These are phyloP conservation scores for Hypoxylon rubiginosum DNA, from an alignment of 2,329 filamentous ascomycete genomes.

Conservation along the genomic window DNA sequence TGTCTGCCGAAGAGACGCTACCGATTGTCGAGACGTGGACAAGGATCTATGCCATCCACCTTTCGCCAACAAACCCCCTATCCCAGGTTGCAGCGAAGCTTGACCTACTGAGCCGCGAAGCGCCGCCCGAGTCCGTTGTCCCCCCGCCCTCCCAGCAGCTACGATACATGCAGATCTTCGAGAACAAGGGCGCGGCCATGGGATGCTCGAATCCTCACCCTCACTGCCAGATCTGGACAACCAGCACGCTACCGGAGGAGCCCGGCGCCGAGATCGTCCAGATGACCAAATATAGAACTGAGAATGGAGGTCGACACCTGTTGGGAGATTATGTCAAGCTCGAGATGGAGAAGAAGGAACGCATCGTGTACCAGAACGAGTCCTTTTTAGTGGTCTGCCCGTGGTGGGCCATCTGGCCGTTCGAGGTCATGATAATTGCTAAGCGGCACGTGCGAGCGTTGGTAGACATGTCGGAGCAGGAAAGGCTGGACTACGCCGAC, in stretches of 20 bases:
- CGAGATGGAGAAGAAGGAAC: constrained; percentile 84
- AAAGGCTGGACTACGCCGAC: constrained; percentile 82
- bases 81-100: constrained; percentile 57
- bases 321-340: constrained; percentile 88
- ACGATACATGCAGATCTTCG: constrained; percentile 98
- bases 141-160: constrained; percentile 79
- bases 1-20: constrained; percentile 80
- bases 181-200: constrained; percentile 98
- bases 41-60: constrained; percentile 84
- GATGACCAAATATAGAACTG: constrained; percentile 80
- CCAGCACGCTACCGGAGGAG: constrained; percentile 91
- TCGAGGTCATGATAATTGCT: constrained; percentile 90
- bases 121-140: constrained; percentile 55
- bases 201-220: constrained; percentile 98
- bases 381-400: constrained; percentile 90
- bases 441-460: constrained; percentile 87
- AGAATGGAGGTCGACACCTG: constrained; percentile 81
- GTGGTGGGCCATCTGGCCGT: constrained; percentile 99
- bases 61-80: constrained; percentile 79
- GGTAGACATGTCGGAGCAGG: constrained; percentile 80
- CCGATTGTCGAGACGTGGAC: constrained; percentile 93
- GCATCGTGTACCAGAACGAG: constrained; percentile 89
- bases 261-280: constrained; percentile 83
- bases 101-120: constrained; percentile 55
- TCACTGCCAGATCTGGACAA: constrained; percentile 97